Evolutionary conservation across 1,284 basidiomycete species (phyloP), one percentile per base, ranked within the genome.

Genomic region (Rhodofomes roseus): DNA sequence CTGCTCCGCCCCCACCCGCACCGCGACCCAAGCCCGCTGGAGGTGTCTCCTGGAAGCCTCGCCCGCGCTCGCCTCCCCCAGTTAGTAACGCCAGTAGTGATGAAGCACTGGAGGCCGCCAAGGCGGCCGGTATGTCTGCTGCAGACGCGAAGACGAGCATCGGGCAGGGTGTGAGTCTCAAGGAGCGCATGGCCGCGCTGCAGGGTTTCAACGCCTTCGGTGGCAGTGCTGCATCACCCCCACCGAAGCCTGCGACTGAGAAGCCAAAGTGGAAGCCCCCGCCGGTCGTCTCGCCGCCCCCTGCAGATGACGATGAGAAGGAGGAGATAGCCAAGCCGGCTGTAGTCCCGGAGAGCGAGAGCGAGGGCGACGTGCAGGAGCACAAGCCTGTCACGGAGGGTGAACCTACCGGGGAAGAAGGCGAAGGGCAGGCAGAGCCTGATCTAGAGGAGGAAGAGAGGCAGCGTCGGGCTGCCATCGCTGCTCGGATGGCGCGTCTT

Each of bases 141-240:
- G 84, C 84, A 22, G 94, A 96, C 77, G 93, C 93, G 34, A 86
- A 89, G 71, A 87, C 87, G 67, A 89, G 89, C 66, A 93, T 94
- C 70, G 80, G 80, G 31, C 79, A 80, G 48, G 88, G 82, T 4
- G 88, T 84, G 4, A 92, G 90, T 61, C 76, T 97, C 64, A 94
- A 89, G 76, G 95, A 96, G 65, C 86, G 95, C 46, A 96, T 97
- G 93, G 93, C 93, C 27, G 92, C 93, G 2, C 77, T 96, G 37
- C 89, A 93, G 69, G 91, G 90, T 5, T 82, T 79, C 53, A 88
- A 89, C 22, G 90, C 80, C 11, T 95, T 95, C 69, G 90, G 90
- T 22, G 81, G 76, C 0, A 75, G 79, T n/a, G 73, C 81, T 2
- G 76, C 78, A 54, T 70, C 81, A 2, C 80, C 85, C 9, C 82